A percentile compares a stretch with the other conserved stretches of the same genome.
Conservation (phyloP, 1,139 yeast species). For the Sporopachydermia cereana region DNA sequence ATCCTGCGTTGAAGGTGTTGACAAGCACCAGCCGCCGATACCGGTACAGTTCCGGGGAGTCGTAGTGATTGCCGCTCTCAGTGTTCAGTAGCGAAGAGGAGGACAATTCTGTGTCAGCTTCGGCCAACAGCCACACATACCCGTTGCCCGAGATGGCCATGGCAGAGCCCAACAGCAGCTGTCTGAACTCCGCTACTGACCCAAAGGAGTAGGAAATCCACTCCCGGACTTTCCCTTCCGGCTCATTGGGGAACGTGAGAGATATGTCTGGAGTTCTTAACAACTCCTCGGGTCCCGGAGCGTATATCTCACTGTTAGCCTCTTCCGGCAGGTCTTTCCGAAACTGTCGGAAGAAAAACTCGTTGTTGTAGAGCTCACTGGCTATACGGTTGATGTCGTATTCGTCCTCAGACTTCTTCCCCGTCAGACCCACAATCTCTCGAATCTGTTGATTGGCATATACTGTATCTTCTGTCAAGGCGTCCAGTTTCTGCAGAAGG, state of each 20-base stretch:
- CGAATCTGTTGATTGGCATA: neutral
- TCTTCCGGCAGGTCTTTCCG: neutral
- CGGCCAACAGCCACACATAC: conserved; percentile 58
- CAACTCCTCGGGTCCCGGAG: conserved; percentile 2
- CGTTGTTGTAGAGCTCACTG: conserved; percentile 2
- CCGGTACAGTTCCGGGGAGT: conserved; percentile 21
- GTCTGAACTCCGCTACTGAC: conserved; percentile 53
- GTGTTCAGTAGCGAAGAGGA: neutral
- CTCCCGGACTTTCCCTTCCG: conserved; percentile 12
- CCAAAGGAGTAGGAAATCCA: conserved; percentile 52
- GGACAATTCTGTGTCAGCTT: conserved; percentile 14
- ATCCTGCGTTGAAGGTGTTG: conserved; percentile 69
- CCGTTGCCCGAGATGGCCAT: conserved; percentile 65
- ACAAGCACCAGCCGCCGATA: conserved; percentile 45
- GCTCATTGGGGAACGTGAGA: conserved; percentile 1
- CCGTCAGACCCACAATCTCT: conserved; percentile 1
- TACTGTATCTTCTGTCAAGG: conserved; percentile 4
- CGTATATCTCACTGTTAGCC: neutral
- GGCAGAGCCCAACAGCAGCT: conserved; percentile 50
- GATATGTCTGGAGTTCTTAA: neutral
- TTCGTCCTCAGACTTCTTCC: conserved; percentile 1
- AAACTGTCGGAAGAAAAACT: conserved; percentile 3
- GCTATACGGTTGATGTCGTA: conserved; percentile 1
- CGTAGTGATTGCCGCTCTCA: conserved; percentile 11
- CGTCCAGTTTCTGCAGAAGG: neutral